phyloP scores from a whole-genome alignment of 352 stramenopile species.

The Aphanomyces cochlioides region DNA sequence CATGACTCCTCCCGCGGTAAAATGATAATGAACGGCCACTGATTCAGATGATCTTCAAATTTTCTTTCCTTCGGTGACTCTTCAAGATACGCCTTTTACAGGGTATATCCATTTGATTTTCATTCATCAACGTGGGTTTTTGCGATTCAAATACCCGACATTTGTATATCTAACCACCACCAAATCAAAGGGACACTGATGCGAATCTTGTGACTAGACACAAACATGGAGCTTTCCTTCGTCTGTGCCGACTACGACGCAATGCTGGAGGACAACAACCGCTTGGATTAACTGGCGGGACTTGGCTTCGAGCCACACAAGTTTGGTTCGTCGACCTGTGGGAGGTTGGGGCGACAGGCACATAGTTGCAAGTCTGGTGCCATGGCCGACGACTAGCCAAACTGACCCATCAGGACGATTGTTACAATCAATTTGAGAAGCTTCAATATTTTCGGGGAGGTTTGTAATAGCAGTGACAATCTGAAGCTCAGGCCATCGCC shows the following conservation, averaged over 20 bases:
- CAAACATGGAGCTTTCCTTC: background rate
- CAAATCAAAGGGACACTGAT: background rate
- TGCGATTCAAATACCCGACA: background rate
- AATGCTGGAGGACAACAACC: background rate
- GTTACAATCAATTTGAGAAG: background rate
- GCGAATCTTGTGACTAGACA: background rate
- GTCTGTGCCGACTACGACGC: background rate
- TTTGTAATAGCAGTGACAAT: background rate
- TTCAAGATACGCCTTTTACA: background rate
- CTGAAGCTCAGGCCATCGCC: background rate
- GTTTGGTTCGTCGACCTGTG: background rate
- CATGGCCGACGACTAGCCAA: conserved; percentile 11
- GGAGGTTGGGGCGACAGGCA: background rate
- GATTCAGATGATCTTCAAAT: too few species aligned
- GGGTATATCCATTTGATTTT: background rate
- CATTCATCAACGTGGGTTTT: background rate
- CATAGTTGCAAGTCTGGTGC: background rate
- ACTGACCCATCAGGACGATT: background rate
- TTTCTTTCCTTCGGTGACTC: background rate
- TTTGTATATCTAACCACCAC: background rate
- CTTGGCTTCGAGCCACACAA: background rate
- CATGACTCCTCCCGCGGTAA: too few species aligned
- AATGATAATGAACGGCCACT: too few species aligned
- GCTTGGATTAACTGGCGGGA: background rate
- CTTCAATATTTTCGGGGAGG: background rate